Conservation (phyloP, 257 asterid species). For the Leonotis leonurus region DNA sequence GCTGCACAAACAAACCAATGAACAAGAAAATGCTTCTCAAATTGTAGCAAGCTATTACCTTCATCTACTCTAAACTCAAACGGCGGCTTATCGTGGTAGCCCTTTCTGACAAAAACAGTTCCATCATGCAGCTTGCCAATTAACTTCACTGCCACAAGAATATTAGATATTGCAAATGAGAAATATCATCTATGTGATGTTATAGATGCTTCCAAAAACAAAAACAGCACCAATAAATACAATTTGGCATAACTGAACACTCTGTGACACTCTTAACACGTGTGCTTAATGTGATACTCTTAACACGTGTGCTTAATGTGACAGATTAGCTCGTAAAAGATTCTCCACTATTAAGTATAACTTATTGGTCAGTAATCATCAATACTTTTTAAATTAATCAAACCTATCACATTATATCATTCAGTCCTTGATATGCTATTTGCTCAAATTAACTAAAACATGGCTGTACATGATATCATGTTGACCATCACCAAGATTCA, state of each 20-base stretch:
- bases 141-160: conserved; percentile 34
- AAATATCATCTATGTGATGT: not conserved
- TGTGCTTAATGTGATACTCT: not conserved
- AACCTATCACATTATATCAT: not conserved
- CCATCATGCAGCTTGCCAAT: conserved; percentile 45
- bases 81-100: conserved; percentile 28
- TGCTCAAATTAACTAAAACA: not conserved
- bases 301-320: not conserved
- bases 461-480: not conserved
- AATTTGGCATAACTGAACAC: not conserved
- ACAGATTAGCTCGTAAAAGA: not conserved
- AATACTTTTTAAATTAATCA: not conserved
- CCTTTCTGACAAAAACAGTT: conserved; percentile 40
- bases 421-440: not conserved
- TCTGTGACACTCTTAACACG: not conserved
- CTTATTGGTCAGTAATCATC: not conserved
- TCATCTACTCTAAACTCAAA: conserved; percentile 50
- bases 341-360: too few relatives aligned
- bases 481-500: not conserved
- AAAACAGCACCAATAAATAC: not conserved
- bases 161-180: not conserved
- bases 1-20: not conserved
- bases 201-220: not conserved
- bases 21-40: not conserved
- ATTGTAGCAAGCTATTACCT: conserved; percentile 23